Evolutionary conservation across 768 basidiomycete species (phyloP), one percentile per base, ranked within the genome.

Genomic region (Chalciporus sphaerocephalus): DNA sequence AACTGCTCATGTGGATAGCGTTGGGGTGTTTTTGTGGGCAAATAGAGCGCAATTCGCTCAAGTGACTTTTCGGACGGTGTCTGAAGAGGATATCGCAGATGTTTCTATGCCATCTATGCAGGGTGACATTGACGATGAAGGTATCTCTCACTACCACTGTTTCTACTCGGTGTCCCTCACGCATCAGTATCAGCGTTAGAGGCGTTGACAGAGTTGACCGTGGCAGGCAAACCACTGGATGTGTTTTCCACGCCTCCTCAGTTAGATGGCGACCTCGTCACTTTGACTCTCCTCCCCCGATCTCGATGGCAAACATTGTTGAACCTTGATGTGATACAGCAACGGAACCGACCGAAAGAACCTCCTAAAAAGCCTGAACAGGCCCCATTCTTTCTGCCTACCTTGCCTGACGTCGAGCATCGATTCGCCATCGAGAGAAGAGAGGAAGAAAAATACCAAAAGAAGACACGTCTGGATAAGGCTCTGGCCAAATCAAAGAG

Each of bases 1-100:
- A 1, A 94, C 94, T 9, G 76, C 91, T 1, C 96, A 99, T 62
- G 83, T 96, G 6, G 94, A 96, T 55, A 92, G 85, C 47, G 85
- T 97, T 42, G 96, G 94, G 10, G 78, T 99, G 2, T 94, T 87
- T 65, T 77, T 99, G n/a, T 99, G 96, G 93, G 92, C 94, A 11
- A 98, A 99, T 66, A 83, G 92, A 39, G 92, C 94, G 9, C 96
- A 97, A 61, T 97, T 93, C 62, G 66, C 84, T 0, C 88, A 95
- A 48, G 78, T 96, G 15, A 74, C 92, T 2, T 81, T 94, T 64
- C 80, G 83, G 45, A 81, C 80, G 42, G 77, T 97, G n/a, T 66
- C 73, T 7, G 90, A 95, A 46, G 81, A 84, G 25, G 84, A 89
- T 46, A 68, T 92, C 6, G 68, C 72, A 7, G 83, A 87, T 28